Conservation (phyloP, 495 filamentous ascomycete genomes). For the Echria macrotheca region DNA sequence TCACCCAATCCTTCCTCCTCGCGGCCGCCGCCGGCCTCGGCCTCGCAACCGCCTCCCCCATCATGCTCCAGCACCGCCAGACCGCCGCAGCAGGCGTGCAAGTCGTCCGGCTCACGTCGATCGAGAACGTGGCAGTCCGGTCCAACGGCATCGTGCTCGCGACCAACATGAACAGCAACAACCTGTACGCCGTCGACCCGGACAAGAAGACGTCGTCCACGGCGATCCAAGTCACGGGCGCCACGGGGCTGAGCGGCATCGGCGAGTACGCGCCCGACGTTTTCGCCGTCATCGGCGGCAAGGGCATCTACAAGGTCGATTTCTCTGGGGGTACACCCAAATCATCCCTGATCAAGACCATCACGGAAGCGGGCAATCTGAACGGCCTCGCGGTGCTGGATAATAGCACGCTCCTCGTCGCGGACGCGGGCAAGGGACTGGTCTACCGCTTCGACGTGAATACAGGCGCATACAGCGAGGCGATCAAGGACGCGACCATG, state of each 20-base stretch:
- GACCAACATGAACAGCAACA: constrained; percentile 34
- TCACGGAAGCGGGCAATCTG: constrained; percentile 34
- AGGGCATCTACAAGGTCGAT: constrained; percentile 36
- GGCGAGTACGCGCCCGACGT: constrained; percentile 35
- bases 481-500: constrained; percentile 36
- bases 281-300: constrained; percentile 39
- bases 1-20: constrained; percentile 18
- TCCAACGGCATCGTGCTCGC: constrained; percentile 41
- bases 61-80: constrained; percentile 25
- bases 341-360: constrained; percentile 29
- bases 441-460: constrained; percentile 37
- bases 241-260: constrained; percentile 37
- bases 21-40: constrained; percentile 18
- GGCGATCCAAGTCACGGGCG: constrained; percentile 28
- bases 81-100: constrained; percentile 24
- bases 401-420: constrained; percentile 36
- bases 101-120: constrained; percentile 29
- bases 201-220: constrained; percentile 29
- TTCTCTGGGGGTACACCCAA: constrained; percentile 29
- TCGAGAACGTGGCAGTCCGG: constrained; percentile 46
- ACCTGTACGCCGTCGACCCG: constrained; percentile 28
- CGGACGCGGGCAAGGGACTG: constrained; percentile 34
- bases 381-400: constrained; percentile 37
- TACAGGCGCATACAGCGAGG: constrained; percentile 31
- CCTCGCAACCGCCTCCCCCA: constrained; percentile 19